Percentiles rank a stretch among this genome's conserved stretches.
Evolutionary conservation across 129 eudicot species (phyloP).

Genomic region (Saussurea involucrata): DNA sequence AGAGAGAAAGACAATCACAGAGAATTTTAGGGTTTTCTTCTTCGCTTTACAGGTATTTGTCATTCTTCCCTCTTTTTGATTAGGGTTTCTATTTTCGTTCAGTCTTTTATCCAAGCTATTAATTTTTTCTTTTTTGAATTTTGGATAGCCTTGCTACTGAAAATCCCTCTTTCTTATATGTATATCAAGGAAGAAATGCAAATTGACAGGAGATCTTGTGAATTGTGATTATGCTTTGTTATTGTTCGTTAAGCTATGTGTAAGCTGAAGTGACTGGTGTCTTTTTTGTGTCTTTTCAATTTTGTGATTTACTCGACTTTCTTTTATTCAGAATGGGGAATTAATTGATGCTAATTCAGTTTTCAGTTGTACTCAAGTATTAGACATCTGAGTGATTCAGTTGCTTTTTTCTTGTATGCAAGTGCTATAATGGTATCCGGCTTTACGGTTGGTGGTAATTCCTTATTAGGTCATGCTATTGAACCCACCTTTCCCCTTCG

Average conservation of each 20-base stretch:
- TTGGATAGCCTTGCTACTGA: not conserved
- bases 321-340: not conserved
- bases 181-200: not conserved
- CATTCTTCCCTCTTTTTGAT: not conserved
- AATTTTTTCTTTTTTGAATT: not conserved
- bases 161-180: not conserved
- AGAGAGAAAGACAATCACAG: not conserved
- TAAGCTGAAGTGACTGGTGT: conserved; percentile 10
- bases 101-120: not conserved
- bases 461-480: not conserved
- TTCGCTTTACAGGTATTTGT: conserved; percentile 20
- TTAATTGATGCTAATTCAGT: not conserved
- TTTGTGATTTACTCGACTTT: not conserved
- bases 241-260: conserved; percentile 2
- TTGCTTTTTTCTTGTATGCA: not conserved
- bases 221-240: conserved; percentile 12
- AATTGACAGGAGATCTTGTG: conserved; percentile 11
- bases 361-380: not conserved
- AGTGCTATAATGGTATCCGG: not conserved
- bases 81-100: conserved; percentile 22
- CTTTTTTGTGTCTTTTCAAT: not conserved
- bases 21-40: conserved; percentile 16
- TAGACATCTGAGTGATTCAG: not conserved
- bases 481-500: not conserved
- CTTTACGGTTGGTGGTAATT: not conserved